Percentiles rank a stretch among this genome's conserved stretches.
Evolutionary conservation across 768 basidiomycete genomes (phyloP).

Genomic region (Suillus bovinus): DNA sequence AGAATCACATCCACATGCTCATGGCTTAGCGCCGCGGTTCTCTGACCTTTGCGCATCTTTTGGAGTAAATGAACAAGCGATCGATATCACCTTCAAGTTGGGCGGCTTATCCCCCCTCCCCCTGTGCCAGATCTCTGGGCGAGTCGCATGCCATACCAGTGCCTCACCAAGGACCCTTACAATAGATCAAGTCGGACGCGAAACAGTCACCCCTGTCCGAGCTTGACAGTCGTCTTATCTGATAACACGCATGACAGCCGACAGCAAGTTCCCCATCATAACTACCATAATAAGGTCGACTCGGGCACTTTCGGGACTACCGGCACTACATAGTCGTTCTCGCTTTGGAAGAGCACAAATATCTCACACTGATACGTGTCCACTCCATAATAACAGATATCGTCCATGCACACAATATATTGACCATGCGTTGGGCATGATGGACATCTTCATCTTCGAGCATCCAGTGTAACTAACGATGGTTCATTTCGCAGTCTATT

Average conservation of each 20-base stretch:
- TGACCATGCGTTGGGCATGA: no score
- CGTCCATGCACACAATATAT: no score
- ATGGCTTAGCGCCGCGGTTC: no score
- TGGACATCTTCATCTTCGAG: conserved; percentile 60
- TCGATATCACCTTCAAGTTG: background rate
- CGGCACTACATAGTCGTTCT: no score
- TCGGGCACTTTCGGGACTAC: background rate
- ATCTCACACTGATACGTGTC: background rate
- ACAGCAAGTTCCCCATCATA: background rate
- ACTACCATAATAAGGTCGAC: background rate
- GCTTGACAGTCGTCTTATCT: background rate
- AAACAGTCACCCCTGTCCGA: background rate
- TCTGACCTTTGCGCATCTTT: no score
- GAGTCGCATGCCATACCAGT: background rate
- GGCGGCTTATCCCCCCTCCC: background rate
- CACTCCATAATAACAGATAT: background rate
- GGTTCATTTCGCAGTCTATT: conserved; percentile 52
- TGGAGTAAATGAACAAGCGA: no score
- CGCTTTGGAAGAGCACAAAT: no score
- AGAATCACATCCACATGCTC: no score
- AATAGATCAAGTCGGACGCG: background rate
- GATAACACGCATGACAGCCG: background rate
- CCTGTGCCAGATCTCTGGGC: background rate
- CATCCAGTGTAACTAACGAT: conserved; percentile 39
- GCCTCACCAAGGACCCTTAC: no score